A percentile compares a stretch with the other conserved stretches of the same genome.
These are phyloP conservation scores for Phytophthora hibernalis DNA, from an alignment of 352 stramenopile species.

Conservation along the genomic window DNA sequence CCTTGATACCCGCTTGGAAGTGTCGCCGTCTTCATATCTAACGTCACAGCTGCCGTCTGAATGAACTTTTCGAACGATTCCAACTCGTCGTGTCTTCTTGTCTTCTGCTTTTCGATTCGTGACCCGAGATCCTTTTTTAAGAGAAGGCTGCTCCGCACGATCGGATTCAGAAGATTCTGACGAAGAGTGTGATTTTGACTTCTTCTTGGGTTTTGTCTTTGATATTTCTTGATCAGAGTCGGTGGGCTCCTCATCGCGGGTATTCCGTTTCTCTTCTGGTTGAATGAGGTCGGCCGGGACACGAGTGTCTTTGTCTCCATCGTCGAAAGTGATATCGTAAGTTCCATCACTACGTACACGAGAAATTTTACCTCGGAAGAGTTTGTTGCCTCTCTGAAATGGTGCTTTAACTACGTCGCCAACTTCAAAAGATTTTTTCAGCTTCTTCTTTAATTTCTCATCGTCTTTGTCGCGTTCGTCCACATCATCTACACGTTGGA, in stretches of 20 bases:
- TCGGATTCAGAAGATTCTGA: conserved; percentile 32
- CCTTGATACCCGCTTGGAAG: conserved; percentile 39
- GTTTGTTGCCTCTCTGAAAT: conserved; percentile 47
- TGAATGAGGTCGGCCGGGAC: conserved; percentile 43
- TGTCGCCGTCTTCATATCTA: conserved; percentile 63
- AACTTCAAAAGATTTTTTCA: conserved; percentile 20
- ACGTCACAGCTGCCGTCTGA: conserved; percentile 70
- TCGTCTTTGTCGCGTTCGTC: conserved; percentile 33
- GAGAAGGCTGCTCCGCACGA: not conserved
- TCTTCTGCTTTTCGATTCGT: conserved; percentile 50
- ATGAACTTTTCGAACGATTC: conserved; percentile 47
- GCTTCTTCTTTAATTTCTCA: conserved; percentile 41
- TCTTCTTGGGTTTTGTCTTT: conserved; percentile 26
- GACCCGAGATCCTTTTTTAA: conserved; percentile 44
- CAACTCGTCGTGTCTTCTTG: conserved; percentile 36
- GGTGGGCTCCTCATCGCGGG: conserved; percentile 23
- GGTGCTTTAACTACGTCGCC: conserved; percentile 66
- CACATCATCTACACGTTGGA: conserved; percentile 26
- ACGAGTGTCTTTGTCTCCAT: conserved; percentile 43
- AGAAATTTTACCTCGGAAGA: conserved; percentile 50
- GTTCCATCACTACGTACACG: conserved; percentile 50
- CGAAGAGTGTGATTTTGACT: conserved; percentile 18
- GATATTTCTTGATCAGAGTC: conserved; percentile 20
- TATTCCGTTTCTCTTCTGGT: conserved; percentile 31
- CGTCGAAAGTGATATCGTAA: conserved; percentile 59